phyloP scores from a whole-genome alignment of 1,284 basidiomycete species.

The Trichosporon sp. region DNA sequence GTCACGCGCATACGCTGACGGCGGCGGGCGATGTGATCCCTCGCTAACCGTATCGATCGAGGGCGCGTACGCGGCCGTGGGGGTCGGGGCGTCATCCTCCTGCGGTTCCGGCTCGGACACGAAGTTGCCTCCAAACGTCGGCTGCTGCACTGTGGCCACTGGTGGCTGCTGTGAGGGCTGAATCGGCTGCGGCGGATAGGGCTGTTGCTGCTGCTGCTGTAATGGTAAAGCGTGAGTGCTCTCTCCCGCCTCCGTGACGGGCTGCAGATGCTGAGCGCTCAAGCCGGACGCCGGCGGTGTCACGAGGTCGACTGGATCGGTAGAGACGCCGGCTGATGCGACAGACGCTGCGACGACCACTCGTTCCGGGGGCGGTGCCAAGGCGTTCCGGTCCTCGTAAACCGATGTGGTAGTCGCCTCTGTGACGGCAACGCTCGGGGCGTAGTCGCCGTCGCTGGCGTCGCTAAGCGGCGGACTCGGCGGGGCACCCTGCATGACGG shows the following conservation, averaged over 20 bases:
- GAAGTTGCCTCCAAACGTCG: neutral
- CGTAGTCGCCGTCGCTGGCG: slow-evolving; percentile 11
- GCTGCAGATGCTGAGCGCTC: neutral
- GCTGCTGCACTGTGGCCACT: neutral
- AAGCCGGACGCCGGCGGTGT: neutral
- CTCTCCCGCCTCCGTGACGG: slow-evolving; percentile 16
- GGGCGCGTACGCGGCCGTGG: neutral
- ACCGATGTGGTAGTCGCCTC: slow-evolving; percentile 6
- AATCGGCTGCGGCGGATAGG: neutral
- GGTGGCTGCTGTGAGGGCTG: neutral
- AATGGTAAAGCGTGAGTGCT: slow-evolving; percentile 4
- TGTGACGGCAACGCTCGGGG: slow-evolving; percentile 10
- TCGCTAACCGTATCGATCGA: neutral
- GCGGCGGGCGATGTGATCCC: neutral
- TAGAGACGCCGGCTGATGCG: neutral
- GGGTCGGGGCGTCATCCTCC: neutral
- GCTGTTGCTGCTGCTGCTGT: slow-evolving; percentile 18
- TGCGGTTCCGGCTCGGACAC: neutral
- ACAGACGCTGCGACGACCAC: neutral
- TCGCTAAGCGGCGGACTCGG: slow-evolving; percentile 46
- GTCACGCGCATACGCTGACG: neutral
- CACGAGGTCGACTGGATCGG: neutral
- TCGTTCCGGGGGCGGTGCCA: neutral
- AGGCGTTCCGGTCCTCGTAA: neutral
- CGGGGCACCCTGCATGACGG: slow-evolving; percentile 41